Evolutionary conservation across 2,329 filamentous ascomycete genomes (phyloP).

Genomic region (Metarhizium anisopliae): DNA sequence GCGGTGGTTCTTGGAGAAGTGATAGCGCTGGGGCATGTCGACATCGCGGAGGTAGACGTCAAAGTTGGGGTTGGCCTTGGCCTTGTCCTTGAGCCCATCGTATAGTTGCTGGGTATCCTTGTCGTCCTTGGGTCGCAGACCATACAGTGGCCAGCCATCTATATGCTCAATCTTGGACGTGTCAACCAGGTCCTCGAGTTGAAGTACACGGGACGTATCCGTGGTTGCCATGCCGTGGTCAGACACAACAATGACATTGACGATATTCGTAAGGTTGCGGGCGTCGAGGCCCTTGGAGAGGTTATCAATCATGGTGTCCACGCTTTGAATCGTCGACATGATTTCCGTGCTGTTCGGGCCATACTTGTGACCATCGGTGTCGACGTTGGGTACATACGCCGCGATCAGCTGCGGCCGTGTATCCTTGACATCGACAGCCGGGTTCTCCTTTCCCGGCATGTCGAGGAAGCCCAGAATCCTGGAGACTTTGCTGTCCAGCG

Average conservation of each 20-base stretch:
- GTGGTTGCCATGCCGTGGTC: slow-evolving; percentile 99
- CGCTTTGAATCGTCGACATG: slow-evolving; percentile 62
- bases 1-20: slow-evolving; percentile 78
- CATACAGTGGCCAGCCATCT: slow-evolving; percentile 91
- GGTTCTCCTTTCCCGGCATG: slow-evolving; percentile 60
- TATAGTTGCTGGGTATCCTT: slow-evolving; percentile 61
- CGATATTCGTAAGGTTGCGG: slow-evolving; percentile 78
- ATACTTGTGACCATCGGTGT: slow-evolving; percentile 75
- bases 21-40: slow-evolving; percentile 87
- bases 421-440: slow-evolving; percentile 36
- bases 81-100: slow-evolving; percentile 46
- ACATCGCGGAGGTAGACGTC: slow-evolving; percentile 81
- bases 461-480: slow-evolving; percentile 79
- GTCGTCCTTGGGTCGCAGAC: slow-evolving; percentile 68
- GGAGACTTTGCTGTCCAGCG: slow-evolving; percentile 64
- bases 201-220: slow-evolving; percentile 67
- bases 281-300: slow-evolving; percentile 68
- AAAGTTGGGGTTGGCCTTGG: slow-evolving; percentile 56
- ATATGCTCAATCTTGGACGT: slow-evolving; percentile 67
- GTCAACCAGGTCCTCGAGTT: slow-evolving; percentile 84
- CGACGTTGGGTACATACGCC: slow-evolving; percentile 89
- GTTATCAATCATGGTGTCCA: slow-evolving; percentile 71
- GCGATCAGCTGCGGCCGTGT: slow-evolving; percentile 84
- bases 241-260: slow-evolving; percentile 93
- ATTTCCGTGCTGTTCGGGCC: slow-evolving; percentile 96